Base-by-base conservation (phyloP, 345 rosid genomes). In the Eucalyptus globulus region DNA sequence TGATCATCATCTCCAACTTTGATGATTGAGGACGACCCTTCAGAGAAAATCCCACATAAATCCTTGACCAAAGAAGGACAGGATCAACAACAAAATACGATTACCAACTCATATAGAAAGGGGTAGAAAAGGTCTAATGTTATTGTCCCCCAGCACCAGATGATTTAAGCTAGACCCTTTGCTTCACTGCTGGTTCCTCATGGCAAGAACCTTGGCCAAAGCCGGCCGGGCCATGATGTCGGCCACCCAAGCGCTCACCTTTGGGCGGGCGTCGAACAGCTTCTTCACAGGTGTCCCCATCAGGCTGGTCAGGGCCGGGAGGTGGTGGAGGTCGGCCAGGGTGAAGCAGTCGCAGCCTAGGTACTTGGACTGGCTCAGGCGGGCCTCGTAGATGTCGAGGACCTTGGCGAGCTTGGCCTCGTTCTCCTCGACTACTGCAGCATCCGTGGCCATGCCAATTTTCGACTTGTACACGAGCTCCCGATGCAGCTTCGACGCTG, bases 101-200 rank as follows among this genome's bases (percentile, higher is more conserved):
- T 31, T 31, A 67, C 40, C 21, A 34, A 8, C 43, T 67, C 80
- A 14, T 9, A 34, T 5, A 10, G 11, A 69, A 19, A 72, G 92
- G 58, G 90, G 87, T 93, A 93, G 53, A 95, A 94, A 9, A 97
- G 87, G 93, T 97, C 92, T 29, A 91, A 92, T 37, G 96, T 95
- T 29, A 95, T 94, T 34, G 99, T 96, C 93, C 98, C 95, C 65
- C 49, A 9, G 6, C 87, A 65, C 44, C 88, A 87, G 85, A 45
- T 24, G 12, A 45, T 24, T n/a, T 17, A 40, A 34, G 22, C 86
- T 50, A 53, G 22, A 22, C 1, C 65, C 69, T 47, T 53, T 8
- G 34, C 62, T 49, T n/a, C 45, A 86, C 86, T 29, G 88, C 7
- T 89, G 62, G 34, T 56, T 86, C 49, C 80, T 88, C 94, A 94